phyloP scores from a whole-genome alignment of 495 filamentous ascomycete species.

The Acidiella bohemica region DNA sequence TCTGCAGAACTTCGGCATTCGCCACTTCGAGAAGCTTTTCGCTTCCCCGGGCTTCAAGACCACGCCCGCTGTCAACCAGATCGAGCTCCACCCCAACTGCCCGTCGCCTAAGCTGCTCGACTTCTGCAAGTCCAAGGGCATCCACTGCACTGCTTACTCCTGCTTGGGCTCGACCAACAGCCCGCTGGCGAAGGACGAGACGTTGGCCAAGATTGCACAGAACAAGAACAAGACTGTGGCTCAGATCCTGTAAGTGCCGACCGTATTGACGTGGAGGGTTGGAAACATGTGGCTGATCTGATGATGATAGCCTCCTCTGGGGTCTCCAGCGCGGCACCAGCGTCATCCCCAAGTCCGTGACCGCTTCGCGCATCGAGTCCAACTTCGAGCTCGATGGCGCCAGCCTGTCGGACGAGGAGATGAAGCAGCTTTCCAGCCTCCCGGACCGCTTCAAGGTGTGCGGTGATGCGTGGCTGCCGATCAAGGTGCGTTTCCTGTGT shows the following conservation, averaged over 20 bases:
- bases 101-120: slow-evolving; percentile 67
- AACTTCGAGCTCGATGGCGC: slow-evolving; percentile 32
- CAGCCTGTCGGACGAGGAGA: slow-evolving; percentile 28
- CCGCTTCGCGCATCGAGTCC: slow-evolving; percentile 24
- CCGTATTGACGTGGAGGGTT: no score
- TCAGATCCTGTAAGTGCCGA: slow-evolving; percentile 26
- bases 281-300: not conserved
- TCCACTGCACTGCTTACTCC: slow-evolving; percentile 32
- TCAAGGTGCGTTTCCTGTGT: slow-evolving; percentile 34
- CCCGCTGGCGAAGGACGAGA: slow-evolving; percentile 28
- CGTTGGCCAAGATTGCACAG: slow-evolving; percentile 27
- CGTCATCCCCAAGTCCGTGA: slow-evolving; percentile 33
- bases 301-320: slow-evolving; percentile 25
- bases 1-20: slow-evolving; percentile 41
- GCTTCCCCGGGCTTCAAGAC: slow-evolving; percentile 43
- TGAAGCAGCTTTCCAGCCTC: slow-evolving; percentile 24
- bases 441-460: slow-evolving; percentile 33
- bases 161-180: slow-evolving; percentile 31
- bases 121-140: slow-evolving; percentile 37
- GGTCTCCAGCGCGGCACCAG: slow-evolving; percentile 31
- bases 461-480: slow-evolving; percentile 30
- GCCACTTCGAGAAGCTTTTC: slow-evolving; percentile 44
- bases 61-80: slow-evolving; percentile 77
- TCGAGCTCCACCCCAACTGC: slow-evolving; percentile 78
- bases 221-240: slow-evolving; percentile 25